Conservation (phyloP, 2,329 filamentous ascomycete genomes). For the Cadophora sp. region DNA sequence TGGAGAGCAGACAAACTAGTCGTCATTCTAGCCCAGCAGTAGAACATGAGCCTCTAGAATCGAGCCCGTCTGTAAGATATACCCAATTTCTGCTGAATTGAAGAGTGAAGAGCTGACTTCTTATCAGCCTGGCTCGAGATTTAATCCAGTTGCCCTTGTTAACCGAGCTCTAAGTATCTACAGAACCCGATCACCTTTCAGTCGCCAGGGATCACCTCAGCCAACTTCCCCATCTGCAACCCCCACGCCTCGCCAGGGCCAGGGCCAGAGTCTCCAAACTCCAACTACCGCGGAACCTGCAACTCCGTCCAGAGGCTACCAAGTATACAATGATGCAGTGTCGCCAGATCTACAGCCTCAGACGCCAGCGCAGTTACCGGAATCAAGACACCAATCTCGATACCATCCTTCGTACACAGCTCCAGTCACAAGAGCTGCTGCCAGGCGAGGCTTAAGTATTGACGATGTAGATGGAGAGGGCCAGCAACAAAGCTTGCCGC, state of each 20-base stretch:
- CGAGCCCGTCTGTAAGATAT: conserved; percentile 24
- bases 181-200: conserved; percentile 31
- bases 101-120: conserved; percentile 7
- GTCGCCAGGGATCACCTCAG: conserved; percentile 23
- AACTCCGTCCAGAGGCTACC: conserved; percentile 43
- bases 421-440: conserved; percentile 42
- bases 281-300: conserved; percentile 26
- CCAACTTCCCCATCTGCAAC: conserved; percentile 28
- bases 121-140: conserved; percentile 16
- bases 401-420: conserved; percentile 54
- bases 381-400: conserved; percentile 55
- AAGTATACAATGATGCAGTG: conserved; percentile 56
- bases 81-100: neutral
- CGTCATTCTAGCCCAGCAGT: conserved; percentile 4
- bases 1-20: conserved; percentile 9
- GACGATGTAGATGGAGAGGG: conserved; percentile 28
- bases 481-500: conserved; percentile 9
- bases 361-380: conserved; percentile 57
- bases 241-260: conserved; percentile 27
- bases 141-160: conserved; percentile 19
- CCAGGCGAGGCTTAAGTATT: conserved; percentile 8
- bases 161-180: conserved; percentile 22
- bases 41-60: conserved; percentile 7
- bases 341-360: conserved; percentile 56
- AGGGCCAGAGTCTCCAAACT: conserved; percentile 14